Evolutionary conservation across 2,329 filamentous ascomycete species (phyloP), one percentile per base, ranked within the genome.

Genomic region (Chrysosporium queenslandicum): DNA sequence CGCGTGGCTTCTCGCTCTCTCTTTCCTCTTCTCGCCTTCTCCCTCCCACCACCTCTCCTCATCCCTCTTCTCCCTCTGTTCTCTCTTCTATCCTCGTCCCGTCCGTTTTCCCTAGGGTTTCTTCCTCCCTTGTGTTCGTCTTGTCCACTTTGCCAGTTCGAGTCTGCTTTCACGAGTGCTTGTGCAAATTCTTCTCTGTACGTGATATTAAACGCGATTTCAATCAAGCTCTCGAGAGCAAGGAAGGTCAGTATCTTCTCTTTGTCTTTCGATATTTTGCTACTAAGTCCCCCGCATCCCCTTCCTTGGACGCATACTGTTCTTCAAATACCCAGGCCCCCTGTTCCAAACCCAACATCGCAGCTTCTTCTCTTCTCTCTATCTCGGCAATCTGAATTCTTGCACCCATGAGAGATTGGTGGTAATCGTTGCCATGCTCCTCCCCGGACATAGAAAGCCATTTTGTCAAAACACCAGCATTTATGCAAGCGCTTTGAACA

Each of bases 31-130:
- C 43, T 46, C 48, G 48, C 45, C 46, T 47, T 42, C 41, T 54
- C 50, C 32, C 54, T 46, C 34, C 48, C 39, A 42, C 55, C 51
- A 34, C 52, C 37, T 55, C 36, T 45, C 48, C 36, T 40, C 54
- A 45, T 48, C 47, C 51, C 25, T 50, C 41, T 20, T 30, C 27
- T 53, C 9, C 48, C 37, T 50, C 40, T 47, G 30, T 42, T 48
- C 14, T 46, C 39, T 47, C 41, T 5, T 49, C 30, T 43, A 47
- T 47, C 32, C 37, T 27, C 16, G 9, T 46, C 29, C 30, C 4
- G 2, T 23, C 8, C 27, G 30, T 29, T 27, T 29, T 16, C 9
- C n/a, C 11, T 34, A 14, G 32, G 32, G 4, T 34, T 14, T 34
- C 12, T 9, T 12, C 4, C 3, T 34, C 12, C 7, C 11, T 27